Percentiles rank a stretch among this genome's conserved stretches.
phyloP scores from a whole-genome alignment of 768 basidiomycete genomes.

The Strobilomyces confusus region DNA sequence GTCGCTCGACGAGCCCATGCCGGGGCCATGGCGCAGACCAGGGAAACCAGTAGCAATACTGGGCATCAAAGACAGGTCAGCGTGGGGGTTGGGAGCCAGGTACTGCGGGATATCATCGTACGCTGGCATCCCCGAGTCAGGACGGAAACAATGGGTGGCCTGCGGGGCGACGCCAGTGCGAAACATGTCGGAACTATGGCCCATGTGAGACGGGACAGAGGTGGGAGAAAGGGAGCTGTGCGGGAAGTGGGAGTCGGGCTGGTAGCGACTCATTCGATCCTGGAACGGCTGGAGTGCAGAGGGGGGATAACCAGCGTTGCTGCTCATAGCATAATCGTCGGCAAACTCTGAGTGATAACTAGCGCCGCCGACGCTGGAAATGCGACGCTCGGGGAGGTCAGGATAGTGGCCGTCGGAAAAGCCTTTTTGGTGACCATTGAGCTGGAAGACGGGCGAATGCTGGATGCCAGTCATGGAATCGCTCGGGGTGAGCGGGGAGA shows the following conservation, averaged over 20 bases:
- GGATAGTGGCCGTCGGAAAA: slow-evolving; percentile 51
- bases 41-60: slow-evolving; percentile 59
- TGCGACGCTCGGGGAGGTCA: slow-evolving; percentile 60
- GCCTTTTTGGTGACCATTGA: slow-evolving; percentile 45
- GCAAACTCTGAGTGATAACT: slow-evolving; percentile 56
- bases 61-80: slow-evolving; percentile 60
- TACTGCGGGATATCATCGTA: slow-evolving; percentile 63
- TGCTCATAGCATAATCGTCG: slow-evolving; percentile 58
- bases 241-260: slow-evolving; percentile 49
- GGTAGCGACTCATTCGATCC: slow-evolving; percentile 55
- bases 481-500: slow-evolving; percentile 69
- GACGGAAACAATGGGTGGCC: slow-evolving; percentile 59
- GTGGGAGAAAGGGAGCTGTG: slow-evolving; percentile 39
- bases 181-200: slow-evolving; percentile 52
- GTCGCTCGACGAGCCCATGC: slow-evolving; percentile 63
- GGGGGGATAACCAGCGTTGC: slow-evolving; percentile 44
- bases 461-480: slow-evolving; percentile 59
- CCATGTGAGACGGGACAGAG: slow-evolving; percentile 48
- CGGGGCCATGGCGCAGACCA: slow-evolving; percentile 58
- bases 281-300: slow-evolving; percentile 54
- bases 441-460: slow-evolving; percentile 49
- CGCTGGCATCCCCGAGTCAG: slow-evolving; percentile 44
- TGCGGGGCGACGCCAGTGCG: slow-evolving; percentile 64
- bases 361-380: slow-evolving; percentile 41
- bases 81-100: slow-evolving; percentile 46